phyloP scores from a whole-genome alignment of 1,139 yeast species.

The Barnettozyma hawaiiensis region DNA sequence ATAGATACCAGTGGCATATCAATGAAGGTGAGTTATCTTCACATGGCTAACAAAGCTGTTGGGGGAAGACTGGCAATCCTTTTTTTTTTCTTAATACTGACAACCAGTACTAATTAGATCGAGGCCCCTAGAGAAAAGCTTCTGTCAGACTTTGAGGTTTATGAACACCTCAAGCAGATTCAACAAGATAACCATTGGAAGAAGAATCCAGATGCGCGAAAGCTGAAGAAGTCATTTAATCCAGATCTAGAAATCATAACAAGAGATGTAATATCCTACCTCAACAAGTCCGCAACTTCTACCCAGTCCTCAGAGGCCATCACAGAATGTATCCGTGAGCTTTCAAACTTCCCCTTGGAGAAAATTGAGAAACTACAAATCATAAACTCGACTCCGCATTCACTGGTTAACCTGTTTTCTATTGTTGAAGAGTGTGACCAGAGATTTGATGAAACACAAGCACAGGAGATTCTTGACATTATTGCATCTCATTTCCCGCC shows the following conservation, averaged over 20 bases:
- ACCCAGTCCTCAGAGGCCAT: slow-evolving; percentile 46
- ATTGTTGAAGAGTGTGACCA: slow-evolving; percentile 90
- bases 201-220: slow-evolving; percentile 25
- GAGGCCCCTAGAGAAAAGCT: slow-evolving; percentile 52
- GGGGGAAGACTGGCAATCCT: too few relatives aligned
- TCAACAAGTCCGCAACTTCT: slow-evolving; percentile 41
- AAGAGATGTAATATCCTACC: slow-evolving; percentile 50
- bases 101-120: slow-evolving; percentile 32
- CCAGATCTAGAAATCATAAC: slow-evolving; percentile 63
- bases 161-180: slow-evolving; percentile 49
- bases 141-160: slow-evolving; percentile 69
- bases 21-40: slow-evolving; percentile 3
- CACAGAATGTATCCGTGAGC: slow-evolving; percentile 43
- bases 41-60: too few relatives aligned
- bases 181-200: slow-evolving; percentile 40
- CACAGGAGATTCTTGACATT: slow-evolving; percentile 48
- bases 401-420: slow-evolving; percentile 72
- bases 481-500: slow-evolving; percentile 47
- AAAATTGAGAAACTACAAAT: slow-evolving; percentile 84
- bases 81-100: too few relatives aligned
- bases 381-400: slow-evolving; percentile 71
- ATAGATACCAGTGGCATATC: not conserved
- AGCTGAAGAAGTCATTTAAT: slow-evolving; percentile 28
- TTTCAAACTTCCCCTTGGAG: slow-evolving; percentile 56
- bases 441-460: slow-evolving; percentile 60